A percentile compares a stretch with the other conserved stretches of the same genome.
Evolutionary conservation across 768 basidiomycete genomes (phyloP).

Genomic region (Cystobasidium tubakii): DNA sequence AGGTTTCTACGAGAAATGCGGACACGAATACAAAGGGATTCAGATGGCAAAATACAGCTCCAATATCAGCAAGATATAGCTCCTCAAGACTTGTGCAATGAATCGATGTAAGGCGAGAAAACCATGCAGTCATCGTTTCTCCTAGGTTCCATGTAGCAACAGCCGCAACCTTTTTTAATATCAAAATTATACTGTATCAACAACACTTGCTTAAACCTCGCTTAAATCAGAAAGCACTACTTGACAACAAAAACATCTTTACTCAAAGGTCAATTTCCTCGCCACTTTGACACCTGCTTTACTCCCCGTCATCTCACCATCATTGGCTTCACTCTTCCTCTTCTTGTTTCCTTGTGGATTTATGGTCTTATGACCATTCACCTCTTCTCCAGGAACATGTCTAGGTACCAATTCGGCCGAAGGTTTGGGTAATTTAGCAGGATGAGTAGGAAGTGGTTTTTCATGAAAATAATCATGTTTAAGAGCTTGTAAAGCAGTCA

Average conservation of each 20-base stretch:
- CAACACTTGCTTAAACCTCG: not conserved
- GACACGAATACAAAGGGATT: constrained; percentile 47
- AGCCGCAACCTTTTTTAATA: too few relatives aligned
- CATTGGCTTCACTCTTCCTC: constrained; percentile 7
- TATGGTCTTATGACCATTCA: not conserved
- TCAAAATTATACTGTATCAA: too few relatives aligned
- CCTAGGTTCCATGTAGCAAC: not conserved
- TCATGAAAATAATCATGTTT: constrained; percentile 72
- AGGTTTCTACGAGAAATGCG: constrained; percentile 98
- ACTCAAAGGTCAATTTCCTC: constrained; percentile 27
- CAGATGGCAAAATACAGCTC: constrained; percentile 28
- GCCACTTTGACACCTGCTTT: constrained; percentile 23
- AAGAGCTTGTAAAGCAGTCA: constrained; percentile 74
- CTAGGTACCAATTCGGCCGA: constrained; percentile 53
- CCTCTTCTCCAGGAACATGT: constrained; percentile 52
- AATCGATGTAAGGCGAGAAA: not conserved
- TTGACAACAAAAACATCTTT: too few relatives aligned
- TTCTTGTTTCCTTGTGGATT: constrained; percentile 11
- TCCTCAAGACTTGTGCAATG: too few relatives aligned
- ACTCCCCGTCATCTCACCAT: constrained; percentile 7
- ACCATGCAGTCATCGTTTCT: not conserved
- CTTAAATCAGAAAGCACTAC: too few relatives aligned
- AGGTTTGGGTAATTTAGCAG: constrained; percentile 74
- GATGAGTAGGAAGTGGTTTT: constrained; percentile 62
- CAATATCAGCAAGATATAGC: not conserved